A percentile compares a stretch with the other conserved stretches of the same genome.
phyloP scores from a whole-genome alignment of 2,329 filamentous ascomycete species.

The Trichophyton rubrum region DNA sequence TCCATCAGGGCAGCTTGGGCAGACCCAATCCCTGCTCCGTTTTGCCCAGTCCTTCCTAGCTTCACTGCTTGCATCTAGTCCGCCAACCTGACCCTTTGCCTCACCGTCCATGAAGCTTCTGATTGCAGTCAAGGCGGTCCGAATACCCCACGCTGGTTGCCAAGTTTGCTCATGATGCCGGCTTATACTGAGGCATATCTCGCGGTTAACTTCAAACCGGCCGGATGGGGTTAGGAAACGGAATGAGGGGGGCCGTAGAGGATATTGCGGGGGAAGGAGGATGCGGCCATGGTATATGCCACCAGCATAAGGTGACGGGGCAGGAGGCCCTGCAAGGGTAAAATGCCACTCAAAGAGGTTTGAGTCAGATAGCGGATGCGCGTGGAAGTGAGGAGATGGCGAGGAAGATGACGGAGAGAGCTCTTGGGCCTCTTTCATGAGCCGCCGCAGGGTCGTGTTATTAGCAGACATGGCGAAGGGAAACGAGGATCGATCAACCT shows the following conservation, averaged over 20 bases:
- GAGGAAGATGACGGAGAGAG: conserved; percentile 58
- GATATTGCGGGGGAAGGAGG: conserved; percentile 76
- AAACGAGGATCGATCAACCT: neutral
- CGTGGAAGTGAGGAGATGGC: conserved; percentile 75
- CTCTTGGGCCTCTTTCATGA: conserved; percentile 76
- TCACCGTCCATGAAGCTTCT: conserved; percentile 90
- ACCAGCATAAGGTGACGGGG: conserved; percentile 59
- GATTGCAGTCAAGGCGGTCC: conserved; percentile 70
- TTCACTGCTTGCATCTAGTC: conserved; percentile 61
- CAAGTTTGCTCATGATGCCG: conserved; percentile 97
- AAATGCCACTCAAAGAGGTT: conserved; percentile 99
- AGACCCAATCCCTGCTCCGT: conserved; percentile 55
- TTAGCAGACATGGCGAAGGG: conserved; percentile 6
- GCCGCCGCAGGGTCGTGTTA: conserved; percentile 26
- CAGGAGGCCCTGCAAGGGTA: conserved; percentile 79
- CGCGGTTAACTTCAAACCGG: conserved; percentile 88
- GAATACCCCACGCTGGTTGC: conserved; percentile 95
- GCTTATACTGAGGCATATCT: conserved; percentile 88
- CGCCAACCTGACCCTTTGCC: conserved; percentile 76
- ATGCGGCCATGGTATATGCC: conserved; percentile 96
- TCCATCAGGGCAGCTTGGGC: conserved; percentile 49
- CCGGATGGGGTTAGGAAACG: conserved; percentile 86
- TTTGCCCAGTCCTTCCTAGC: conserved; percentile 57
- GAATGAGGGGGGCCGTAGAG: conserved; percentile 85
- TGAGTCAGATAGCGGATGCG: conserved; percentile 62